phyloP scores from a whole-genome alignment of 2,329 filamentous ascomycete species.

The Pyricularia pennisetigena region DNA sequence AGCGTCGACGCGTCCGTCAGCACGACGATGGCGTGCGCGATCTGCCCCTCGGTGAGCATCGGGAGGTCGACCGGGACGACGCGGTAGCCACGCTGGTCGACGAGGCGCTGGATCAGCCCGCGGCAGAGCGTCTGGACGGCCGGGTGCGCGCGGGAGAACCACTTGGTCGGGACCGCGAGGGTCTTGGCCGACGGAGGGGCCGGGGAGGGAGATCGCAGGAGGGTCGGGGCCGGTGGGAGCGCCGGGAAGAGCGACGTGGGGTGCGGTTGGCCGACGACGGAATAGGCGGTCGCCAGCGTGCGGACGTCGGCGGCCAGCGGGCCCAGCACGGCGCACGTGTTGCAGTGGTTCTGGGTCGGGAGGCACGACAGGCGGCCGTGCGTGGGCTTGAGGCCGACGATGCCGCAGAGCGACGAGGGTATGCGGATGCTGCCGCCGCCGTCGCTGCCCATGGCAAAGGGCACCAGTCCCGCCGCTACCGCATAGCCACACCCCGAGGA shows the following conservation, averaged over 20 bases:
- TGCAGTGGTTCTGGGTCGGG: conserved; percentile 48
- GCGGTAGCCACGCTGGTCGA: conserved; percentile 38
- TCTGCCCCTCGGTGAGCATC: conserved; percentile 51
- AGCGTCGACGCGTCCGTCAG: conserved; percentile 48
- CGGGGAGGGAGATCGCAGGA: conserved; percentile 5
- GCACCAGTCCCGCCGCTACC: conserved; percentile 59
- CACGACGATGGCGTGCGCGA: conserved; percentile 65
- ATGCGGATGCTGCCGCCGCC: conserved; percentile 68
- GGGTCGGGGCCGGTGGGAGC: conserved; percentile 12
- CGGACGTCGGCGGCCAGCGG: conserved; percentile 58
- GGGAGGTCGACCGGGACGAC: conserved; percentile 48
- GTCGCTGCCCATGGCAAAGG: conserved; percentile 62
- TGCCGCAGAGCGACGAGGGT: conserved; percentile 60
- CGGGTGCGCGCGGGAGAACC: conserved; percentile 42
- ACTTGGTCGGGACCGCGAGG: conserved; percentile 54
- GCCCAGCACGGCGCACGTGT: conserved; percentile 55
- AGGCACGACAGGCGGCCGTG: conserved; percentile 55
- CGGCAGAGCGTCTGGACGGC: conserved; percentile 30
- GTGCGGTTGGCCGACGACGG: conserved; percentile 55
- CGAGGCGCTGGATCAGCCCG: conserved; percentile 40
- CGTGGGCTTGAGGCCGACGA: conserved; percentile 65
- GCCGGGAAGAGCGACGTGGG: conserved; percentile 44
- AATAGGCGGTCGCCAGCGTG: conserved; percentile 56
- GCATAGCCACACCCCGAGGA: conserved; percentile 66
- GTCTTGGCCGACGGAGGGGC: conserved; percentile 25